Evolutionary conservation across 2,329 filamentous ascomycete genomes (phyloP).

Genomic region (Fusarium multiceps): DNA sequence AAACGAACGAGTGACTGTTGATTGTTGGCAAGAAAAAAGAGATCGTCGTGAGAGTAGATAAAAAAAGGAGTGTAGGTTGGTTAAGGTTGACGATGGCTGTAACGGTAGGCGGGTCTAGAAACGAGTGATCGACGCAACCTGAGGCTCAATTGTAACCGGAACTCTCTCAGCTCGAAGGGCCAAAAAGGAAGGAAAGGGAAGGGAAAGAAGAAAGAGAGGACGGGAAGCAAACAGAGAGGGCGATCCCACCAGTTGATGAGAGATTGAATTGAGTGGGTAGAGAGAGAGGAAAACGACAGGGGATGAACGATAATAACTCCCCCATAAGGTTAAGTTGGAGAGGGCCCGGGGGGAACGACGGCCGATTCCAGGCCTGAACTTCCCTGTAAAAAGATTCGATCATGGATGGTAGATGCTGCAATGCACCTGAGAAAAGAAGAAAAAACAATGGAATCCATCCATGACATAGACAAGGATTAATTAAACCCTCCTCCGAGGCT

Average conservation of each 20-base stretch:
- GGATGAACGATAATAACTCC: background rate
- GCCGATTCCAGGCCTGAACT: conserved; percentile 9
- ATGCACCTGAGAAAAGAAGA: conserved; percentile 8
- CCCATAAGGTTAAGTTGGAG: conserved; percentile 5
- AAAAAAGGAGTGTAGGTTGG: conserved; percentile 12
- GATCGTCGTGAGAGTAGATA: conserved; percentile 23
- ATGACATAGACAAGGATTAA: conserved; percentile 25
- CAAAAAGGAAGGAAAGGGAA: conserved; percentile 31
- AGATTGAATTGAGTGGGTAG: conserved; percentile 27
- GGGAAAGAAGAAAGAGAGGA: conserved; percentile 12
- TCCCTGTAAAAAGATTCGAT: background rate
- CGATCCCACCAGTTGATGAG: conserved; percentile 28
- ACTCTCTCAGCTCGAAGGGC: conserved; percentile 19
- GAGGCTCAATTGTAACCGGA: conserved; percentile 24
- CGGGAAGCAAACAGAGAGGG: conserved; percentile 19
- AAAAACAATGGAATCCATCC: background rate
- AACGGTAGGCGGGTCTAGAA: conserved; percentile 34
- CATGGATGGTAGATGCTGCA: conserved; percentile 2
- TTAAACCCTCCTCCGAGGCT: conserved; percentile 28
- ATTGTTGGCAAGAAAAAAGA: conserved; percentile 19
- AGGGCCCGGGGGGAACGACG: background rate
- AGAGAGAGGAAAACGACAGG: background rate
- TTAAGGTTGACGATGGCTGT: conserved; percentile 12
- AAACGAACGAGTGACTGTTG: background rate
- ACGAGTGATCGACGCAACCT: conserved; percentile 40